These are phyloP conservation scores for Paramecium caudatum DNA, from an alignment of 73 alveolate genomes.

Conservation along the genomic window DNA sequence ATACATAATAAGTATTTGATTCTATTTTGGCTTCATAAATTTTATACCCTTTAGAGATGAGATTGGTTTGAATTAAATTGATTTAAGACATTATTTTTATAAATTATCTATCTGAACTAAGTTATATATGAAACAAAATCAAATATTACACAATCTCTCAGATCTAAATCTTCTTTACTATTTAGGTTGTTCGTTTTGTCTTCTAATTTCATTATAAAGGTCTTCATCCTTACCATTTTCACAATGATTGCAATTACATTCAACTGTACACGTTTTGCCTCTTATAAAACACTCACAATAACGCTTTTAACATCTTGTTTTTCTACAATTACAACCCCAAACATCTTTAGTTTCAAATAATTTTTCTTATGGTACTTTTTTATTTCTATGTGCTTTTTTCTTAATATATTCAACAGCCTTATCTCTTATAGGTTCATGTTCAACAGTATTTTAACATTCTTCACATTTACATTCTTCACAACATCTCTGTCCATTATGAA, in stretches of 20 bases:
- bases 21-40: background rate
- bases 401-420: background rate
- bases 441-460: background rate
- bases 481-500: constrained; percentile 22
- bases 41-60: no score
- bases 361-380: constrained; percentile 12
- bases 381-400: constrained; percentile 54
- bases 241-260: constrained; percentile 53
- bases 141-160: background rate
- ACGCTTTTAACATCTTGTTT: constrained; percentile 24
- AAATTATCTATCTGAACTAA: no score
- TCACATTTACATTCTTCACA: constrained; percentile 38
- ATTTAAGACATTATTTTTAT: no score
- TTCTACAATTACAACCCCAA: constrained; percentile 62
- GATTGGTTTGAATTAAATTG: no score
- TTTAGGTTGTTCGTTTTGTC: constrained; percentile 9
- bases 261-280: constrained; percentile 46
- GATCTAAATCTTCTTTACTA: background rate
- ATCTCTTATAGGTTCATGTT: background rate
- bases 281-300: constrained; percentile 50
- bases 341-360: constrained; percentile 2
- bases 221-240: constrained; percentile 66
- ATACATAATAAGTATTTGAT: background rate
- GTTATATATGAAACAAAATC: background rate
- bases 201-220: constrained; percentile 31